phyloP scores from a whole-genome alignment of 2,329 filamentous ascomycete genomes.

The Cladosporium cucumerinum region DNA sequence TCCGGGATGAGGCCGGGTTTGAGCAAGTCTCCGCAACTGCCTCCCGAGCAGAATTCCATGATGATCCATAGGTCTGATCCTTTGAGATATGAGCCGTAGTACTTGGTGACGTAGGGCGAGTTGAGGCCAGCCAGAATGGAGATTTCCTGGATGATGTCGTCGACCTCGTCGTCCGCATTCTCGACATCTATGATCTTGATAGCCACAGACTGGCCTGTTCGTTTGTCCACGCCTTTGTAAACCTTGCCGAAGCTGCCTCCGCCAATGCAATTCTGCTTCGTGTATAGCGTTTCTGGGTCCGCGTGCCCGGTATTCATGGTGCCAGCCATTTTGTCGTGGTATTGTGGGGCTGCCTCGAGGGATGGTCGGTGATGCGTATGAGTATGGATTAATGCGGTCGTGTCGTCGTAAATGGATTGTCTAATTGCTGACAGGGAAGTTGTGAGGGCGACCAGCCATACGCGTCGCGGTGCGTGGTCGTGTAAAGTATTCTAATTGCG shows the following conservation, averaged over 20 bases:
- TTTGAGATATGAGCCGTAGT: slow-evolving; percentile 94
- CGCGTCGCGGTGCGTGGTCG: not conserved
- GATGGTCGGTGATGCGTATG: not conserved
- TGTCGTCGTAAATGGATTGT: slow-evolving; percentile 8
- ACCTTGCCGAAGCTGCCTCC: slow-evolving; percentile 98
- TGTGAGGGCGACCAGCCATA: not conserved
- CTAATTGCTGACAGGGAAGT: not conserved
- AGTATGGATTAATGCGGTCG: slow-evolving; percentile 8
- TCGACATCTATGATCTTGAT: slow-evolving; percentile 99
- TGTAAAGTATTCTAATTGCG: not conserved
- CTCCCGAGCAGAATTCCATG: slow-evolving; percentile 98
- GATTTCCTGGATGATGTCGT: slow-evolving; percentile 99
- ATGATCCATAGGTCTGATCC: slow-evolving; percentile 98
- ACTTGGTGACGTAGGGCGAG: slow-evolving; percentile 95
- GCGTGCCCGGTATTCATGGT: slow-evolving; percentile 49
- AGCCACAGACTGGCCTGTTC: slow-evolving; percentile 87
- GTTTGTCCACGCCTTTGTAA: slow-evolving; percentile 96
- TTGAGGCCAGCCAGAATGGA: slow-evolving; percentile 94
- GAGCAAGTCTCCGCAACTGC: slow-evolving; percentile 93
- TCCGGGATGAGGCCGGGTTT: slow-evolving; percentile 88
- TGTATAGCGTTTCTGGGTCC: slow-evolving; percentile 89
- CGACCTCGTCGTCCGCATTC: slow-evolving; percentile 97
- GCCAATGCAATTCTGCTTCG: slow-evolving; percentile 70
- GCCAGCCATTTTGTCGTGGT: slow-evolving; percentile 21
- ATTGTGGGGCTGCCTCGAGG: not conserved